Evolutionary conservation across 75 land plant species (phyloP).

Genomic region (Pinus albicaulis): DNA sequence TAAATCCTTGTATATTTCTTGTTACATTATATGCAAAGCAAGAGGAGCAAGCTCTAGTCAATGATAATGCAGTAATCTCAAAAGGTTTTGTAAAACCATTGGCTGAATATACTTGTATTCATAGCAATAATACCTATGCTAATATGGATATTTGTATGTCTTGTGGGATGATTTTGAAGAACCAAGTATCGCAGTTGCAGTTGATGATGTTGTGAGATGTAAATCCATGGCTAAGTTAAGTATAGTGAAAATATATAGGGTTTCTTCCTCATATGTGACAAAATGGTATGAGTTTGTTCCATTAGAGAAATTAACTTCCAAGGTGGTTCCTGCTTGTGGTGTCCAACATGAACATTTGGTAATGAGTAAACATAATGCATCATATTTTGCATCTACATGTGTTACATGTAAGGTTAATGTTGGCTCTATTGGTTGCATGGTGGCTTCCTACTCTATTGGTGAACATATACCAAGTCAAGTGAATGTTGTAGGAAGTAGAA

Average conservation of each 20-base stretch:
- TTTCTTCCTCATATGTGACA: background rate
- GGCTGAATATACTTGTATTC: background rate
- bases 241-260: slow-evolving; percentile 15
- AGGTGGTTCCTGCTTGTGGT: slow-evolving; percentile 4
- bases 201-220: slow-evolving; percentile 66
- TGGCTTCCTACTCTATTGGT: background rate
- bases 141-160: background rate
- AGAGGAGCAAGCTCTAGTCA: background rate
- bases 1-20: slow-evolving; percentile 72
- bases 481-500: slow-evolving; percentile 10
- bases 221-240: slow-evolving; percentile 44
- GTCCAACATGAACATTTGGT: slow-evolving; percentile 9
- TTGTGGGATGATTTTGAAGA: slow-evolving; percentile 90
- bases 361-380: slow-evolving; percentile 5
- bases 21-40: slow-evolving; percentile 44
- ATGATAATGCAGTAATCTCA: background rate
- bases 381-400: background rate
- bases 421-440: background rate
- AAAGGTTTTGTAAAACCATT: background rate
- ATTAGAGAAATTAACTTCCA: slow-evolving; percentile 6
- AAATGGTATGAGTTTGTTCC: slow-evolving; percentile 7
- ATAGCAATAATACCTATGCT: background rate
- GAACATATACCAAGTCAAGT: slow-evolving; percentile 1
- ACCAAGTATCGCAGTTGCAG: slow-evolving; percentile 42
- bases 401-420: background rate